Percentiles rank a stretch among this genome's conserved stretches.
These are phyloP conservation scores for Fusarium sterilihyphosum DNA, from an alignment of 2,329 filamentous ascomycete genomes.

Conservation along the genomic window DNA sequence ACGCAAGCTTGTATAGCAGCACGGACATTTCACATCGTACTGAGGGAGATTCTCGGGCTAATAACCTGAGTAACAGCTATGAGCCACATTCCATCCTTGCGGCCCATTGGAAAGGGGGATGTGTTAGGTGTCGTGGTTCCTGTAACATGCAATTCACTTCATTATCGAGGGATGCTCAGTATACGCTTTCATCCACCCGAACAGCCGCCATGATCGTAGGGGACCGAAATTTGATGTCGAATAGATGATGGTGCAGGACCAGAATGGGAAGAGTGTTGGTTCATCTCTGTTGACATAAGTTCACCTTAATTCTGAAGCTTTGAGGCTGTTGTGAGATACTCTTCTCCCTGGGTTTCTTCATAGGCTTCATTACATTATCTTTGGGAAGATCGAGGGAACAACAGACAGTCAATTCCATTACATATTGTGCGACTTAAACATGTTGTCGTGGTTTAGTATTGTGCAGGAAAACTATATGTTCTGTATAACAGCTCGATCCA, in stretches of 20 bases:
- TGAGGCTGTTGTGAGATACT: neutral
- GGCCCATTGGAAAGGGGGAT: accelerated
- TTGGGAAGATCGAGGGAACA: neutral
- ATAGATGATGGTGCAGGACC: neutral
- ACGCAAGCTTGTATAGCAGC: neutral
- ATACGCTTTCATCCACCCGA: neutral
- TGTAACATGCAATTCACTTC: neutral
- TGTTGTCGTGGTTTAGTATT: neutral
- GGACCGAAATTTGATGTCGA: accelerated
- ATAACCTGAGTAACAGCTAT: neutral
- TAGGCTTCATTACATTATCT: neutral
- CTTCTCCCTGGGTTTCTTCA: neutral
- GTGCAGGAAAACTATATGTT: neutral
- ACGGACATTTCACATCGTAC: too few relatives aligned
- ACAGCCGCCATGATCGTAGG: neutral
- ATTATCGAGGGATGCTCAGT: too few relatives aligned
- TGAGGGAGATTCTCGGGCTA: neutral
- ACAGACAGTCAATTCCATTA: neutral
- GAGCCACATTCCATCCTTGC: neutral
- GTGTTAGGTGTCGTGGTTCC: neutral
- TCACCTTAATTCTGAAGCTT: neutral
- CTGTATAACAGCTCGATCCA: neutral
- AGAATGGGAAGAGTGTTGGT: too few relatives aligned
- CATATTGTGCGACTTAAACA: accelerated
- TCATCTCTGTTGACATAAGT: neutral